Conservation (phyloP, 1,139 yeast genomes). For the Suhomyces yuchorum region DNA sequence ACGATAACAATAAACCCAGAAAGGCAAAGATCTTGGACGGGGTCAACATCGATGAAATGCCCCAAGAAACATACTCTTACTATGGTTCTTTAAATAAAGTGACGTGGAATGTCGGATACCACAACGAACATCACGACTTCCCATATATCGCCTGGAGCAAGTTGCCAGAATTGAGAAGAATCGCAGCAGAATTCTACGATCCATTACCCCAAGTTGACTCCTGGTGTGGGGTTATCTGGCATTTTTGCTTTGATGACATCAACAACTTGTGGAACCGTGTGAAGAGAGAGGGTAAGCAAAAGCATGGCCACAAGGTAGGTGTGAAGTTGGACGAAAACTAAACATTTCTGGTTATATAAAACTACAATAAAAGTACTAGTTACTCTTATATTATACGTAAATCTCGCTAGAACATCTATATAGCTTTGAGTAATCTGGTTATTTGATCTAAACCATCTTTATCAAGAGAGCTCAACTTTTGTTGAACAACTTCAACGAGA, state of each 20-base stretch:
- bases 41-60: constrained; percentile 39
- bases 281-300: constrained; percentile 55
- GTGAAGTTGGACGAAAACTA: constrained; percentile 20
- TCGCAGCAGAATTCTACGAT: constrained; percentile 81
- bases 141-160: constrained; percentile 92
- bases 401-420: constrained; percentile 26
- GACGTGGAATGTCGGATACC: constrained; percentile 93
- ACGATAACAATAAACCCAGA: constrained; percentile 53
- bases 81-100: constrained; percentile 76
- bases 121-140: constrained; percentile 93
- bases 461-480: constrained; percentile 49
- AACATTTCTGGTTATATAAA: neutral
- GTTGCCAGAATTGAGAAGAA: constrained; percentile 60
- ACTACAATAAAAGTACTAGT: neutral
- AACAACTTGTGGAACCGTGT: constrained; percentile 82
- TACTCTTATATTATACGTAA: neutral
- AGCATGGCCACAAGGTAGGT: constrained; percentile 34
- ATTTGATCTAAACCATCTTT: constrained; percentile 55
- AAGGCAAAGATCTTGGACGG: constrained; percentile 15
- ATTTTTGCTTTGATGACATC: constrained; percentile 68
- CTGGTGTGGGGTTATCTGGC: constrained; percentile 77
- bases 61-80: constrained; percentile 84
- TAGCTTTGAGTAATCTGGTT: constrained; percentile 59
- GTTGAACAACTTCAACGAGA: constrained; percentile 56
- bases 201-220: constrained; percentile 77